Evolutionary conservation across 2,329 filamentous ascomycete species (phyloP).

Genomic region (Nigrospora oryzae): DNA sequence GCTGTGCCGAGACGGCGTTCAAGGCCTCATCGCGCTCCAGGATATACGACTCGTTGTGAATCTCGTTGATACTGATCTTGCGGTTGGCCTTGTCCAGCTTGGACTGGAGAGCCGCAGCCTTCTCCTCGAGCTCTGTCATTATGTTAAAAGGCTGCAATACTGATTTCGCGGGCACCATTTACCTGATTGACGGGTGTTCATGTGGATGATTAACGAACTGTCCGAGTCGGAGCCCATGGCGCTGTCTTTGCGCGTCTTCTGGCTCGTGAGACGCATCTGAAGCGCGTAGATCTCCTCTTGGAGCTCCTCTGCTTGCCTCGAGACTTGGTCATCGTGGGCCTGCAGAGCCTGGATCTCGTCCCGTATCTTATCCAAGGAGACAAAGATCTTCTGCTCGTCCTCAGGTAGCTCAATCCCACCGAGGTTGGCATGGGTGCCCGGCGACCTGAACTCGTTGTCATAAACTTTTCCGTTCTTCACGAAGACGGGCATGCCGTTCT

Average conservation of each 20-base stretch:
- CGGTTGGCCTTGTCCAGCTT: slow-evolving; percentile 55
- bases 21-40: slow-evolving; percentile 59
- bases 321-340: slow-evolving; percentile 46
- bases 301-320: slow-evolving; percentile 44
- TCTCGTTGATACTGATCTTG: slow-evolving; percentile 53
- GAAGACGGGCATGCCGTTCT: slow-evolving; percentile 46
- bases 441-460: slow-evolving; percentile 27
- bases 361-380: slow-evolving; percentile 54
- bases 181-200: slow-evolving; percentile 18
- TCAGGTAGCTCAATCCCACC: slow-evolving; percentile 40
- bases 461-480: slow-evolving; percentile 45
- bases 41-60: slow-evolving; percentile 52
- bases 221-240: slow-evolving; percentile 35
- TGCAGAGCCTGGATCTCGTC: slow-evolving; percentile 47
- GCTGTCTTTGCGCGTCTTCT: slow-evolving; percentile 32
- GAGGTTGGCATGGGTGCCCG: slow-evolving; percentile 36
- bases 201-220: slow-evolving; percentile 30
- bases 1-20: slow-evolving; percentile 46
- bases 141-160: background rate
- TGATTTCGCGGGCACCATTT: background rate
- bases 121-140: slow-evolving; percentile 45
- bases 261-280: slow-evolving; percentile 37
- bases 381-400: slow-evolving; percentile 49
- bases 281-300: slow-evolving; percentile 42
- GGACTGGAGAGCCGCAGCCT: slow-evolving; percentile 37